Evolutionary conservation across 805 yeast species (phyloP), one percentile per base, ranked within the genome.

Genomic region (Blastobotrys mokoenaii): DNA sequence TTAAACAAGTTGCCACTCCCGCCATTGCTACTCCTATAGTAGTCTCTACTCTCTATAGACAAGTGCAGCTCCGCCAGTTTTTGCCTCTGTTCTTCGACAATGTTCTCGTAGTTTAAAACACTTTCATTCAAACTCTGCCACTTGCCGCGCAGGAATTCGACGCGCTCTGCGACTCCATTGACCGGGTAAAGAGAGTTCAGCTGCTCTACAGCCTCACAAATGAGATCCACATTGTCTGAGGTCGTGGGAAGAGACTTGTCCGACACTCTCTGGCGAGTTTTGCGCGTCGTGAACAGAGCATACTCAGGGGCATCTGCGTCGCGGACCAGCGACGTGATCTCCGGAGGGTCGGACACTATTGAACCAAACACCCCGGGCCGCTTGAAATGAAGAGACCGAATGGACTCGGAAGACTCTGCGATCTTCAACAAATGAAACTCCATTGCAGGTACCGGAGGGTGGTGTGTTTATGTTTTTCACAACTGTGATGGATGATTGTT

Each of bases 361-460:
- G 34, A n/a, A n/a, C 82, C 76, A 59, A 81, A 81, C 3, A 78
- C 72, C 0, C 86, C 85, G 0, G 84, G 77, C 0, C 72, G 68
- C 16, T 69, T 61, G 59, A 80, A 80, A 45, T 74, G 65, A 2
- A 73, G 39, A n/a, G 52, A 22, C 5, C 39, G 20, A 3, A 53
- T 43, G 6, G 53, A 43, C 20, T 46, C 43, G 11, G 52, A 46
- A 7, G 48, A 33, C 20, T 47, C 51, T 3, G 34, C 36, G 31
- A 50, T 41, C 34, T 49, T 47, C 9, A 31, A 34, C 29, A 50
- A 34, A 37, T 50, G 48, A 20, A 46, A 46, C 27, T 49, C 51
- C 49, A 43, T 46, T 35, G 38, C 15, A 6, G 6, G 12, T 35
- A 15, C n/a, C n/a, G n/a, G n/a, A n/a, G n/a, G n/a, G n/a, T n/a